A percentile compares a stretch with the other conserved stretches of the same genome.
These are phyloP conservation scores for Chlamydomonas sphaeroides DNA, from an alignment of 139 green algal genomes.

Conservation along the genomic window DNA sequence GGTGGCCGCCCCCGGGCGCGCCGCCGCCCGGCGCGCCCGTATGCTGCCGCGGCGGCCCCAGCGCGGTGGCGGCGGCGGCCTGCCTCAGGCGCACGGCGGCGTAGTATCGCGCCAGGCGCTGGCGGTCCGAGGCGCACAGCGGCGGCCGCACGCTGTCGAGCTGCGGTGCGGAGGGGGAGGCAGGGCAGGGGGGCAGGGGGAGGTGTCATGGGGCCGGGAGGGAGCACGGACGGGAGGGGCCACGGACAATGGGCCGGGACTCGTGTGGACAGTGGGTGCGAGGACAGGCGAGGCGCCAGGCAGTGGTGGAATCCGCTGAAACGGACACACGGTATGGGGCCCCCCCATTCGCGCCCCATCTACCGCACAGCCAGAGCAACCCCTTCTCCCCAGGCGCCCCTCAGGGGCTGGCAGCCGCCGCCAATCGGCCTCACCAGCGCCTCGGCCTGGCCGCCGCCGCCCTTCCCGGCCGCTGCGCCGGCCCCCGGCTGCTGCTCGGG, in stretches of 20 bases:
- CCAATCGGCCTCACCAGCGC: background rate
- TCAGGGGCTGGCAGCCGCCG: background rate
- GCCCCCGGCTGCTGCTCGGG: constrained; percentile 1
- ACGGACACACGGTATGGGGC: no score
- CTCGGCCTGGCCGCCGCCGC: background rate
- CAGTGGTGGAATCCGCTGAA: no score
- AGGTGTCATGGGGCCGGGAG: background rate
- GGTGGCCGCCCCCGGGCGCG: no score
- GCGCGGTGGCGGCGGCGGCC: background rate
- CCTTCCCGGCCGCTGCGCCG: background rate
- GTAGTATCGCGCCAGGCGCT: constrained; percentile 48
- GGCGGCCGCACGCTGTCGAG: constrained; percentile 18
- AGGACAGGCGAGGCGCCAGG: no score
- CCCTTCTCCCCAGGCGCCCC: background rate
- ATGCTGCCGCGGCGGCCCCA: no score
- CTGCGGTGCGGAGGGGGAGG: background rate
- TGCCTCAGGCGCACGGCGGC: constrained; percentile 56
- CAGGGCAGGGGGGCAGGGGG: background rate
- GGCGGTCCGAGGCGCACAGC: constrained; percentile 11
- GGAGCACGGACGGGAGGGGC: no score
- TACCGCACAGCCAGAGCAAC: background rate
- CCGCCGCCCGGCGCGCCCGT: no score
- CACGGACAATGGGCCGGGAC: background rate
- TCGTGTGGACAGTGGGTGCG: no score
- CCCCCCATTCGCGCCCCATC: background rate